Evolutionary conservation across 2,329 filamentous ascomycete genomes (phyloP), one percentile per base, ranked within the genome.

Genomic region (Hypoxylon sp.): DNA sequence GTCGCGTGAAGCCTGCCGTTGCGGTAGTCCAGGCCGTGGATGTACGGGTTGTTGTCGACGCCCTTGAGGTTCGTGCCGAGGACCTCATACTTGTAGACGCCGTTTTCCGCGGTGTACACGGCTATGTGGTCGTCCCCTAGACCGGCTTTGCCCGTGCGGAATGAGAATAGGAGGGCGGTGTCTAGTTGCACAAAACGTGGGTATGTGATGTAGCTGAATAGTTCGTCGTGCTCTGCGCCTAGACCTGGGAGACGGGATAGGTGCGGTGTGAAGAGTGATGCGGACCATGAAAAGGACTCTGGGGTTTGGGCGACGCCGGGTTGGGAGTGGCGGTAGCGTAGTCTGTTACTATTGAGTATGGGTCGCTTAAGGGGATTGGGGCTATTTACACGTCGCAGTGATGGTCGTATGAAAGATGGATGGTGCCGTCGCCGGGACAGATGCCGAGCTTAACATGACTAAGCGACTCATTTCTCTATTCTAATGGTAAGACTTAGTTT

Each of bases 361-460:
- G 11, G 17, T 25, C 19, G 23, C 13, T 9, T 25, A 17, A 10
- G 11, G 3, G 32, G 30, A 14, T 11, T 38, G 17, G 3, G 5
- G 32, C 28, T 30, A 58, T 73, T 43, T 71, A 78, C 77, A 72
- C 70, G 59, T 82, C 81, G 65, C 80, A 82, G 67, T 86, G 84
- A 66, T 86, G 84, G 60, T 86, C 84, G 68, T 85, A 86, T 6
- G 82, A 83, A 3, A 86, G 73, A 65, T 86, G 84, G 23, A 86
- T 84, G n/a, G 82, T 85, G 48, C 84, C 84, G 65, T 86, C 84
- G 1, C 81, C 83, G 3, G 78, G 75, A 48, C 80, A 84, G 46
- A 86, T 82, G 2, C 84, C 84, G 68, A 86, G 69, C 76, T 78
- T 63, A 11, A 41, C 28, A 61, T n/a, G 25, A 48, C 52, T 64